phyloP scores from a whole-genome alignment of 169 alveolate genomes.

The Plasmodium gaboni region DNA sequence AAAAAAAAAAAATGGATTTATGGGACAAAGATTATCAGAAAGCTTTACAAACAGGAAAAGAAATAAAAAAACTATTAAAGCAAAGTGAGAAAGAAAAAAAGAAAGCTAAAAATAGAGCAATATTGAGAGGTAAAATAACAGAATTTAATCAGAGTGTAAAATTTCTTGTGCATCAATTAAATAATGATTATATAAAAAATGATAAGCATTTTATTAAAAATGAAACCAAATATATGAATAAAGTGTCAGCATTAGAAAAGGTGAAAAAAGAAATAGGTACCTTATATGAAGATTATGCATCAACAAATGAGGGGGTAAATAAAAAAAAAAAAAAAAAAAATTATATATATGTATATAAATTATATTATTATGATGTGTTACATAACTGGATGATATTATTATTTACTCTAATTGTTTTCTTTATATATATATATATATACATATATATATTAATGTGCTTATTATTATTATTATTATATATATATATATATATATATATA shows the following conservation, averaged over 20 bases:
- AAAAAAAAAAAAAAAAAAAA: neutral
- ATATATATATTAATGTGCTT: neutral
- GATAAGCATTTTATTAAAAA: constrained; percentile 29
- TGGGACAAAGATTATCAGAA: constrained; percentile 74
- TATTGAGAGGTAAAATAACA: constrained; percentile 63
- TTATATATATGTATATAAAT: neutral
- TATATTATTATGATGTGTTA: too few relatives aligned
- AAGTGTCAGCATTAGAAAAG: constrained; percentile 38
- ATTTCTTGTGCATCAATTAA: constrained; percentile 53
- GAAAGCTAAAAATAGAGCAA: constrained; percentile 70
- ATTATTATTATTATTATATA: neutral
- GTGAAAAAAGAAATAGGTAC: constrained; percentile 41
- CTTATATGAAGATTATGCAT: constrained; percentile 46
- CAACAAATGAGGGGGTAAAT: constrained; percentile 47
- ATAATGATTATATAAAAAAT: constrained; percentile 69
- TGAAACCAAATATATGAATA: constrained; percentile 27
- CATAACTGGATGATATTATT: too few relatives aligned
- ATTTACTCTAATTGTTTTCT: too few relatives aligned
- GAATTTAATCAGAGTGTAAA: constrained; percentile 66
- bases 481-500: neutral
- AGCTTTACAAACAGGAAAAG: constrained; percentile 66
- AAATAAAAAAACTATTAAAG: constrained; percentile 49
- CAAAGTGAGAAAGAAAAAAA: constrained; percentile 50
- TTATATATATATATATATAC: neutral
- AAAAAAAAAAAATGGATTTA: constrained; percentile 32